Conservation (phyloP, 2,329 filamentous ascomycete species). For the Tothia fuscella region DNA sequence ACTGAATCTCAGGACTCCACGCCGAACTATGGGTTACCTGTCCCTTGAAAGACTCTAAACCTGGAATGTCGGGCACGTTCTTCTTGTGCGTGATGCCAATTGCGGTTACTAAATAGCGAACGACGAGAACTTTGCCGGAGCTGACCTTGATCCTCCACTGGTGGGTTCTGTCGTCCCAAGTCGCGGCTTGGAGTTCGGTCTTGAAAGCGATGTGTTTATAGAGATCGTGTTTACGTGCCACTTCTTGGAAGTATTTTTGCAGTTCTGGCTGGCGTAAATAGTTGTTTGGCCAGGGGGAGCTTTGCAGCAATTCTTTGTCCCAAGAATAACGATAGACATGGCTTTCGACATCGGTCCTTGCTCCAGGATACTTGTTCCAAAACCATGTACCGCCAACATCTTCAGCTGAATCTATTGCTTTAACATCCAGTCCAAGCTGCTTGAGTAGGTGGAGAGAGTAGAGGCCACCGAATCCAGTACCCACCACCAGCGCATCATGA, state of each 20-base stretch:
- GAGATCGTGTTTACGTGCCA: no score
- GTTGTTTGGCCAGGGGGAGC: no score
- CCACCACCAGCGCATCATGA: conserved; percentile 10
- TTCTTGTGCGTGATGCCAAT: no score
- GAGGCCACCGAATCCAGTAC: conserved; percentile 18
- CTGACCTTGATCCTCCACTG: conserved; percentile 1
- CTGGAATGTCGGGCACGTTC: conserved; percentile 25
- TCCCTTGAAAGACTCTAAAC: conserved; percentile 49
- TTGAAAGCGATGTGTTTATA: no score
- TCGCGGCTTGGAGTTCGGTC: conserved; percentile 24
- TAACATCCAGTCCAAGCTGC: conserved; percentile 17
- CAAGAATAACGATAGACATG: conserved; percentile 39
- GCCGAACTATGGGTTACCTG: conserved; percentile 47
- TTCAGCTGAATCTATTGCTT: conserved; percentile 25
- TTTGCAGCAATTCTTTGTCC: no score
- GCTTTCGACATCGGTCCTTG: conserved; percentile 35
- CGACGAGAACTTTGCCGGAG: no score
- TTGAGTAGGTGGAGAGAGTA: conserved; percentile 19
- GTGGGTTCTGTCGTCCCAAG: conserved; percentile 30
- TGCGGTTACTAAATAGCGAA: no score
- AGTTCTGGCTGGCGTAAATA: no score
- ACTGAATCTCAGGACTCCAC: conserved; percentile 46
- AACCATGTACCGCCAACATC: conserved; percentile 32
- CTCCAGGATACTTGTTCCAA: conserved; percentile 33
- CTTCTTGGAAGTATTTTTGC: no score